phyloP scores from a whole-genome alignment of 2,329 filamentous ascomycete genomes.

The Venturia oleaginea region DNA sequence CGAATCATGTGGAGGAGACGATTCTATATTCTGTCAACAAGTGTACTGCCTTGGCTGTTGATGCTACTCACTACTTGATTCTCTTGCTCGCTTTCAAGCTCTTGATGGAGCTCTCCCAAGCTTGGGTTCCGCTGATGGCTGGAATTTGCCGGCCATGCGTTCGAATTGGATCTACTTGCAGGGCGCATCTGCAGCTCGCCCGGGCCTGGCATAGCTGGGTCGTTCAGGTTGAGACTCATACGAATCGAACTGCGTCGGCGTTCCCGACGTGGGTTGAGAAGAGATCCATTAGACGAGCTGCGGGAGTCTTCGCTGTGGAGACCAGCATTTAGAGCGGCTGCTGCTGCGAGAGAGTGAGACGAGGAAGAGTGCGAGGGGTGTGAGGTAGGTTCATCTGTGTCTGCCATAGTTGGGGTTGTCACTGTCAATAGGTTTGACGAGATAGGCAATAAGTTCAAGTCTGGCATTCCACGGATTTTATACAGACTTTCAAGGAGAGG shows the following conservation, averaged over 20 bases:
- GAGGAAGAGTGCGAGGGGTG: constrained; percentile 44
- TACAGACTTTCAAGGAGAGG: neutral
- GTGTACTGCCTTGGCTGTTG: neutral
- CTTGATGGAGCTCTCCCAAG: constrained; percentile 68
- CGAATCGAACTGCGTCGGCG: constrained; percentile 57
- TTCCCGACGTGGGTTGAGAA: constrained; percentile 28
- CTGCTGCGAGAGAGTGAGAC: constrained; percentile 63
- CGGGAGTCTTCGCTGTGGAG: constrained; percentile 54
- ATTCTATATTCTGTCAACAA: constrained; percentile 42
- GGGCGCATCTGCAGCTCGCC: constrained; percentile 54
- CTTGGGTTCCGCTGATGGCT: constrained; percentile 61
- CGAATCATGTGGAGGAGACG: constrained; percentile 69
- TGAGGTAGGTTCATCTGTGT: neutral
- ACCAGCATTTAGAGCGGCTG: constrained; percentile 69
- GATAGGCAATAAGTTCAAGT: constrained; percentile 9
- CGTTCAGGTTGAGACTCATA: constrained; percentile 66
- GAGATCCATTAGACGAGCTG: constrained; percentile 43
- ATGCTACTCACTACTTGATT: constrained; percentile 55
- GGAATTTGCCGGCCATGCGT: constrained; percentile 7
- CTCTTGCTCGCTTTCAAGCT: constrained; percentile 71
- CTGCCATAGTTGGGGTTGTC: constrained; percentile 5
- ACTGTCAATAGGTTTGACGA: neutral
- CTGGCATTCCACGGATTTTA: neutral
- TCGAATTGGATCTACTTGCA: constrained; percentile 17
- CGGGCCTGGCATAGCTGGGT: constrained; percentile 56